These are phyloP conservation scores for Backusella macrospora DNA, from an alignment of 192 early-diverging fungal species.

Conservation along the genomic window DNA sequence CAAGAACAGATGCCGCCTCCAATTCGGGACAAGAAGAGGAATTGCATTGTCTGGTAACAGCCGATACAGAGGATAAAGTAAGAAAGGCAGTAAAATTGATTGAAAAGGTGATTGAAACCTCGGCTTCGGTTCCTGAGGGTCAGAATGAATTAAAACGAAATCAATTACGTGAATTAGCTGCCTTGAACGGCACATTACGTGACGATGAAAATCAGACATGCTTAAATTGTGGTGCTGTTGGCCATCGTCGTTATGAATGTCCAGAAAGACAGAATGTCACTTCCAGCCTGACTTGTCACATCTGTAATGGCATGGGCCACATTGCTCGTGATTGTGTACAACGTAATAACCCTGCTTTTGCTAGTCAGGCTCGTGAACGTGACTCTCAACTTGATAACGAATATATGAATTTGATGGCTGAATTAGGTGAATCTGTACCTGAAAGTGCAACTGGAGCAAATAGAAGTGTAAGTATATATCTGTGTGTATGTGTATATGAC, in stretches of 20 bases:
- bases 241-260: conserved; percentile 92
- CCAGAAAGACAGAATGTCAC: conserved; percentile 88
- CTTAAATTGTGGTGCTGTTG: conserved; percentile 87
- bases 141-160: conserved; percentile 94
- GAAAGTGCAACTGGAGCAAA: conserved; percentile 22
- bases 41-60: conserved; percentile 90
- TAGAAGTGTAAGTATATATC: conserved; percentile 15
- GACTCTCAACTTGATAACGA: conserved; percentile 89
- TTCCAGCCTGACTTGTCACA: conserved; percentile 81
- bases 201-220: conserved; percentile 96
- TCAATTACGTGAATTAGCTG: conserved; percentile 93
- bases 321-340: conserved; percentile 91
- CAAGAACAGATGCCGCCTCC: conserved; percentile 51
- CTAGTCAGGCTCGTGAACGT: conserved; percentile 72
- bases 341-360: conserved; percentile 79
- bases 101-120: conserved; percentile 91
- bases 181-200: conserved; percentile 93
- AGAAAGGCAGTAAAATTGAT: conserved; percentile 83
- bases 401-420: conserved; percentile 93
- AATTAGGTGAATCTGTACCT: conserved; percentile 73
- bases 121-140: conserved; percentile 91
- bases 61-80: conserved; percentile 88
- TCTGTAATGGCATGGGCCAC: conserved; percentile 91
- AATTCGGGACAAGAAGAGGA: conserved; percentile 73
- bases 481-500: background rate